phyloP scores from a whole-genome alignment of 805 yeast genomes.

The Candida ficus region DNA sequence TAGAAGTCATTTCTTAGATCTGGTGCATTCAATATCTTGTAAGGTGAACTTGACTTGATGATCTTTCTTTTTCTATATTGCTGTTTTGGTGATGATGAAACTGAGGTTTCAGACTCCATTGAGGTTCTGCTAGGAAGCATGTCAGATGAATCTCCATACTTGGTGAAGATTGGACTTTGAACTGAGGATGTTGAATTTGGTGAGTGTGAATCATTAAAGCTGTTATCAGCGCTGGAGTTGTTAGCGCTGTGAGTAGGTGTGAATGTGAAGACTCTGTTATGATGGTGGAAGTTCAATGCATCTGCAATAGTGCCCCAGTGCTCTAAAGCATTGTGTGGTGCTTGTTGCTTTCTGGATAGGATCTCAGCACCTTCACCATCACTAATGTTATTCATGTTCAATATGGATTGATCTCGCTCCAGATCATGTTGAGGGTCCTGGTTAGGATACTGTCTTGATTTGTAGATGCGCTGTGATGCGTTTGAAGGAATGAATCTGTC shows the following conservation, averaged over 20 bases:
- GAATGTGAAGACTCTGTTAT: constrained; percentile 38
- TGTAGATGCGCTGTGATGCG: constrained; percentile 27
- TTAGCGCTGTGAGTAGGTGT: constrained; percentile 8
- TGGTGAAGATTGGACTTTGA: constrained; percentile 5
- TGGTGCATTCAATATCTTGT: constrained; percentile 61
- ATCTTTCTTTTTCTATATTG: constrained; percentile 14
- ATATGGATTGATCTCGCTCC: constrained; percentile 12
- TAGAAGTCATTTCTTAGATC: constrained; percentile 73
- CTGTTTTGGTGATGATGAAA: constrained; percentile 5
- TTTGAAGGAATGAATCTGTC: constrained; percentile 37
- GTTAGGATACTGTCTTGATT: constrained; percentile 11
- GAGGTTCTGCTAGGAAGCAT: constrained; percentile 4
- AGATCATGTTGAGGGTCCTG: not conserved
- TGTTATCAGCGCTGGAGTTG: constrained; percentile 5
- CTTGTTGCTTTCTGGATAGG: not conserved
- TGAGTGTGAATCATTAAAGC: constrained; percentile 2
- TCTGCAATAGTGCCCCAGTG: constrained; percentile 41
- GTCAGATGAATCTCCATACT: constrained; percentile 2
- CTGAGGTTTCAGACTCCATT: constrained; percentile 11
- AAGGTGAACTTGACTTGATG: constrained; percentile 37
- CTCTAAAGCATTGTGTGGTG: not conserved
- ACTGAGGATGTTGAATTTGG: constrained; percentile 1
- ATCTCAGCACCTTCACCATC: constrained; percentile 14
- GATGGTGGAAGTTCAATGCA: constrained; percentile 42
- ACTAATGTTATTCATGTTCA: constrained; percentile 14